Evolutionary conservation across 2,329 filamentous ascomycete genomes (phyloP), one percentile per base, ranked within the genome.

Genomic region (Aspergillus ustus): DNA sequence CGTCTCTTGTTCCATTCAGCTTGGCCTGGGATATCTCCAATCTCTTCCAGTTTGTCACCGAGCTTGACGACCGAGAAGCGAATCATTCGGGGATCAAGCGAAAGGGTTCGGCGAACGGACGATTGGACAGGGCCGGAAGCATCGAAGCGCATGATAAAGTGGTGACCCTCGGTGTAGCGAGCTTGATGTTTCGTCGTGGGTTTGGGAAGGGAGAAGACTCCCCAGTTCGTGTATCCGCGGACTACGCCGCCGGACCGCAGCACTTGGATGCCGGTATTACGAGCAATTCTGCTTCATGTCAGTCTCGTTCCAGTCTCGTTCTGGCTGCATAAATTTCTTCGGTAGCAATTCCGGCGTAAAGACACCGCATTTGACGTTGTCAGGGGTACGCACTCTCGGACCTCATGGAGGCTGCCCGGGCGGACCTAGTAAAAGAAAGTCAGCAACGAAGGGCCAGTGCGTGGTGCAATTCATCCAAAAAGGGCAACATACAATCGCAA

Each of bases 141-240:
- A 77, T 99, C 95, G 83, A 97, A 99, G 70, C 95, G 91, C 91
- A 99, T 91, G 73, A 96, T 91, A 79, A 99, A 99, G 85, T 99
- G 96, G 82, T 98, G 93, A 59, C 95, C 95, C 69, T 88, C 86
- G 67, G 87, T 87, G 84, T 98, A 90, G 68, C 88, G 88, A 70
- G 90, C 88, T 80, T 97, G 93, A 78, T 96, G 89, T 74, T 90
- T 89, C 64, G 88, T 89, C 62, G 89, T 84, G 64, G 92, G 87
- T 69, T 89, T 90, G 52, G 95, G 94, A 19, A 99, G 89, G 52
- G 89, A 84, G 81, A 95, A 97, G 69, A 91, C 86, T 75, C 95
- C 95, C 95, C 95, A 99, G 84, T 99, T 99, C 69, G 89, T 89
- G 74, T 96, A 85, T 75, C 93, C 93, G 70, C 95, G 93, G 74